Evolutionary conservation across 345 rosid species (phyloP), one percentile per base, ranked within the genome.

Genomic region (Gossypioides kirkii): DNA sequence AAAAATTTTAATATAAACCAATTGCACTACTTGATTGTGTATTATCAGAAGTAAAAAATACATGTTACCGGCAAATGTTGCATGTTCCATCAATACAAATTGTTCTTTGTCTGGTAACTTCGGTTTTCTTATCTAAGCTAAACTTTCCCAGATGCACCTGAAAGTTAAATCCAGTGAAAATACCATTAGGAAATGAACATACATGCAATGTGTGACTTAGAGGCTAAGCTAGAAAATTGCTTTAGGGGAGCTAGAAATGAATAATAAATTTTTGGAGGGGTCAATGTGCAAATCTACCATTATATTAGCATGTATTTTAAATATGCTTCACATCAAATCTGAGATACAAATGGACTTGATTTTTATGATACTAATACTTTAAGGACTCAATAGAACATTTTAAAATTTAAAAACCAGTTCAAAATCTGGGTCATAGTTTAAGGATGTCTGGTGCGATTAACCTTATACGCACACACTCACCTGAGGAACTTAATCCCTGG

Each of bases 401-500:
- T 32, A 32, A 32, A 32, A 32, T 32, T 32, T 32, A 7, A 32
- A 32, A 32, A 32, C 38, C 7, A 32, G 7, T 32, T 32, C 38
- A 32, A 32, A 32, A 32, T 32, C 7, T 32, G 38, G 38, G 7
- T 32, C 38, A 32, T 32, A 5, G 38, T 32, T 32, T 32, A 5
- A 32, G 38, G 38, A 32, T 4, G 38, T 32, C 38, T 32, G 38
- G 7, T 32, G 38, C 1, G 38, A 32, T 32, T 32, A 5, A 32
- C 38, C 38, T 5, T 32, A 32, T 5, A 32, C 1, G 5, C 38
- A 32, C 25, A 54, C 25, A 2, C 22, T 6, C 16, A 81, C 80
- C 80, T 75, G 70, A 62, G 58, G 70, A 74, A 55, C 69, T 85
- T 80, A 88, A 73, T 85, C 84, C 77, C 61, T 76, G 2, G 88